phyloP scores from a whole-genome alignment of 192 early-diverging fungal genomes.

The Umbelopsis vinacea region DNA sequence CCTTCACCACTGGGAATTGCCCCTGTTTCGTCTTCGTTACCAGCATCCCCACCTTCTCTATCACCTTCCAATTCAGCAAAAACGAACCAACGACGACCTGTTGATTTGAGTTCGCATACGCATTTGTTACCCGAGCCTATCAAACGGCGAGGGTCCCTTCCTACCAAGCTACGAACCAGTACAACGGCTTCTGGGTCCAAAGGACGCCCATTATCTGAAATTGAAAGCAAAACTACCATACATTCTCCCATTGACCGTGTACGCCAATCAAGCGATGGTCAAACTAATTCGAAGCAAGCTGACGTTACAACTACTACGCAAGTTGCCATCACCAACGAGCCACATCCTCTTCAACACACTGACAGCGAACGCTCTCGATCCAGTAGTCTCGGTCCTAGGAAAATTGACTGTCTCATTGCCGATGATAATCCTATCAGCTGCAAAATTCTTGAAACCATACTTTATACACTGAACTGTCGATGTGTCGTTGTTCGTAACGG shows the following conservation, averaged over 20 bases:
- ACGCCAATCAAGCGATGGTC: background rate
- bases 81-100: background rate
- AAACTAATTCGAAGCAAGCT: background rate
- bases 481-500: constrained; percentile 90
- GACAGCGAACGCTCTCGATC: constrained; percentile 10
- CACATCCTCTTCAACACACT: background rate
- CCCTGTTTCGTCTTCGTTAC: background rate
- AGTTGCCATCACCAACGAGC: background rate
- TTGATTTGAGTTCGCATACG: background rate
- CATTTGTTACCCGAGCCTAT: constrained; percentile 8
- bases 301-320: background rate
- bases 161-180: constrained; percentile 8
- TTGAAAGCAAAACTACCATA: background rate
- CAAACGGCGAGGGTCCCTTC: constrained; percentile 3
- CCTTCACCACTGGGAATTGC: background rate
- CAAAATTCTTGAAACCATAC: constrained; percentile 90
- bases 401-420: constrained; percentile 72
- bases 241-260: constrained; percentile 1
- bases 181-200: background rate
- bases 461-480: constrained; percentile 72
- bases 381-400: constrained; percentile 18
- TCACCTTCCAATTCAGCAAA: constrained; percentile 1
- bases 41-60: background rate
- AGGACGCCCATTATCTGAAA: background rate
- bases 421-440: constrained; percentile 92